phyloP scores from a whole-genome alignment of 164 flowering plant genomes.

The Annona cherimola region DNA sequence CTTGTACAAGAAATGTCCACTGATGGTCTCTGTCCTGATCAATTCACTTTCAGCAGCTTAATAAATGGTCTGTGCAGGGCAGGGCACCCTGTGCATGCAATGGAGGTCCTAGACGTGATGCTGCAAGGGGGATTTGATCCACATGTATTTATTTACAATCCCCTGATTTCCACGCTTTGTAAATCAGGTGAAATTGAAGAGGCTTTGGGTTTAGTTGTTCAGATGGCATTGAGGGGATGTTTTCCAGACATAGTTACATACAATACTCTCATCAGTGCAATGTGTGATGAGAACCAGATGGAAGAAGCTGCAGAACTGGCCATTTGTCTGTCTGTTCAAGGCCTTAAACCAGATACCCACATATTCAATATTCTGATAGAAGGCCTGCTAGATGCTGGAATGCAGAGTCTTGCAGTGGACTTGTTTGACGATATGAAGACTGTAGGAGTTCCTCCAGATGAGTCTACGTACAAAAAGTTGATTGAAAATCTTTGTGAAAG shows the following conservation, averaged over 20 bases:
- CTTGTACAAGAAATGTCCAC: constrained; percentile 48
- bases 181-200: constrained; percentile 54
- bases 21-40: constrained; percentile 69
- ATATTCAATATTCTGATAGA: constrained; percentile 78
- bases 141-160: constrained; percentile 62
- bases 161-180: constrained; percentile 73
- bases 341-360: constrained; percentile 68
- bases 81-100: constrained; percentile 67
- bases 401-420: constrained; percentile 49
- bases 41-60: constrained; percentile 64
- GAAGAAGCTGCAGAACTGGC: constrained; percentile 72
- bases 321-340: constrained; percentile 47
- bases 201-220: constrained; percentile 56
- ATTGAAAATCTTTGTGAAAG: constrained; percentile 57
- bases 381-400: constrained; percentile 57
- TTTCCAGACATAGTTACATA: constrained; percentile 72
- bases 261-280: constrained; percentile 60
- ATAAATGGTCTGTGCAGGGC: constrained; percentile 66
- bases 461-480: constrained; percentile 69
- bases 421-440: constrained; percentile 70
- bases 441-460: constrained; percentile 71
- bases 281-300: constrained; percentile 70
- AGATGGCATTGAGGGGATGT: constrained; percentile 63
- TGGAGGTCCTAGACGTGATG: constrained; percentile 78
- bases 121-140: constrained; percentile 82